Conservation (phyloP, 177 flowering plant genomes). For the Vitis hybrid region DNA sequence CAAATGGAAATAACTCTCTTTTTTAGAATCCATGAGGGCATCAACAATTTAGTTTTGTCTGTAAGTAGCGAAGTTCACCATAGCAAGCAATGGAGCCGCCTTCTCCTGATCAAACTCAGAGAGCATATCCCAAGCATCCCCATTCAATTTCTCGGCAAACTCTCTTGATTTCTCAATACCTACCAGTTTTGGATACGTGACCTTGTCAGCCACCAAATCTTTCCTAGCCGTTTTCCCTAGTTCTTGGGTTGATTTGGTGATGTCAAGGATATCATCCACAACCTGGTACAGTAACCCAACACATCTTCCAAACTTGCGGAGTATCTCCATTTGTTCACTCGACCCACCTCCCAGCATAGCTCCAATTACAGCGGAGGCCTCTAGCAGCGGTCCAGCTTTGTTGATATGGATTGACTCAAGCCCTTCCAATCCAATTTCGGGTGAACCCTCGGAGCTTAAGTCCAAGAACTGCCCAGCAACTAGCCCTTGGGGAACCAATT, state of each 20-base stretch:
- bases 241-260: conserved; percentile 58
- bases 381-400: conserved; percentile 66
- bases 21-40: too few relatives aligned
- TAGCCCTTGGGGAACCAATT: conserved; percentile 55
- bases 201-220: conserved; percentile 63
- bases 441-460: conserved; percentile 41
- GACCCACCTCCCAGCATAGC: conserved; percentile 69
- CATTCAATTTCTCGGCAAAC: conserved; percentile 51
- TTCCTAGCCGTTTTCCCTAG: conserved; percentile 79
- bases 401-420: conserved; percentile 68
- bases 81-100: conserved; percentile 61
- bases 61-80: conserved; percentile 66
- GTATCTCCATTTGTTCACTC: conserved; percentile 47
- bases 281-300: conserved; percentile 74
- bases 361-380: conserved; percentile 64
- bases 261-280: conserved; percentile 75
- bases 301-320: conserved; percentile 53
- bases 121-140: conserved; percentile 53
- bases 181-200: conserved; percentile 63
- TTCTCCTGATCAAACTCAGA: conserved; percentile 53
- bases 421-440: conserved; percentile 47
- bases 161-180: conserved; percentile 65
- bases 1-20: too few relatives aligned
- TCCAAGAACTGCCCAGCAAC: conserved; percentile 81
- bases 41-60: conserved; percentile 43